phyloP scores from a whole-genome alignment of 345 rosid genomes.

The Microthlaspi erraticum region DNA sequence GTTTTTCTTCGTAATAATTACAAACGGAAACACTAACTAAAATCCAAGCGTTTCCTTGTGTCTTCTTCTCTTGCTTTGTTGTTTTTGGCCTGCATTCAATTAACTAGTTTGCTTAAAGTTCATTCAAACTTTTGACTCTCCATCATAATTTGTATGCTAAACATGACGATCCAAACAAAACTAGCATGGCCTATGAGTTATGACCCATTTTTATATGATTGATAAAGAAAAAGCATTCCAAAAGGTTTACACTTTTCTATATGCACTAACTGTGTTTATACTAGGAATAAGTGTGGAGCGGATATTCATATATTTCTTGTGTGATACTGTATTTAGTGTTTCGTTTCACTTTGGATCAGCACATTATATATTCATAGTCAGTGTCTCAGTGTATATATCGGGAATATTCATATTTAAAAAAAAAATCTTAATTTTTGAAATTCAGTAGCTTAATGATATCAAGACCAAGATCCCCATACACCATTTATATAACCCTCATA shows the following conservation, averaged over 20 bases:
- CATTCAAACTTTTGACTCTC: constrained; percentile 27
- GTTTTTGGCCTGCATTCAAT: constrained; percentile 25
- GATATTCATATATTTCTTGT: background rate
- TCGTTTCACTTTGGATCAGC: background rate
- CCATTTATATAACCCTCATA: background rate
- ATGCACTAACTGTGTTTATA: background rate
- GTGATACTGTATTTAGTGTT: background rate
- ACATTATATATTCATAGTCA: background rate
- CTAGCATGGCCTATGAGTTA: constrained; percentile 2
- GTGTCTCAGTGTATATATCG: too few relatives aligned
- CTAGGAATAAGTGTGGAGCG: background rate
- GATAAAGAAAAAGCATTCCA: background rate
- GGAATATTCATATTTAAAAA: too few relatives aligned
- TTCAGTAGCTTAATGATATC: background rate
- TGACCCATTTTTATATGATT: background rate
- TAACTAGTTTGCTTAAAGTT: constrained; percentile 14
- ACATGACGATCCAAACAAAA: constrained; percentile 7
- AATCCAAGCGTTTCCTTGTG: constrained; percentile 8
- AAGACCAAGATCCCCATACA: constrained; percentile 15
- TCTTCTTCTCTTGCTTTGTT: constrained; percentile 26
- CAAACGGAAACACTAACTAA: constrained; percentile 34
- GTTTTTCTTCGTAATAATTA: constrained; percentile 26
- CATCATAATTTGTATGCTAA: constrained; percentile 26
- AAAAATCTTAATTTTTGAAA: background rate
- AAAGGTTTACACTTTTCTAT: background rate